Evolutionary conservation across 371 early-diverging fungal genomes (phyloP).

Genomic region (Mortierella sp.): DNA sequence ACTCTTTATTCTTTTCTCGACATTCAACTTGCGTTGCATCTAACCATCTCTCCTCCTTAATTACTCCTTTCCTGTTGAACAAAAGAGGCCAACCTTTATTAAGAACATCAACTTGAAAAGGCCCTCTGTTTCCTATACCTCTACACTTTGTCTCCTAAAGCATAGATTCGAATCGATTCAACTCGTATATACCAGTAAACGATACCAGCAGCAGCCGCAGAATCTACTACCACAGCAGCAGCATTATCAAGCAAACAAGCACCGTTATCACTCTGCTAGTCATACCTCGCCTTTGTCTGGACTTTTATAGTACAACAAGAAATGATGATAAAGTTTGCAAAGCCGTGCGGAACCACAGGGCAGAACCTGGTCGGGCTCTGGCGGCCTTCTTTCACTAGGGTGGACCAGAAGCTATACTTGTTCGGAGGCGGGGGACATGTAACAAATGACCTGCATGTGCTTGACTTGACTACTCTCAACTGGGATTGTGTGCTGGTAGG

Average conservation of each 20-base stretch:
- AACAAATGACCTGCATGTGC: slow-evolving; percentile 69
- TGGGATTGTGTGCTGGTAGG: slow-evolving; percentile 55
- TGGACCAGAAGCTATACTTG: slow-evolving; percentile 68
- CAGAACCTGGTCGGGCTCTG: slow-evolving; percentile 74
- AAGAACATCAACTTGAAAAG: no score
- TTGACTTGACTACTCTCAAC: slow-evolving; percentile 60
- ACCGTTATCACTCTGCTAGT: not conserved
- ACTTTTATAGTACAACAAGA: slow-evolving; percentile 21
- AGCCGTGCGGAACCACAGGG: slow-evolving; percentile 67
- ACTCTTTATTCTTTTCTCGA: not conserved
- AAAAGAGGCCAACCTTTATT: no score
- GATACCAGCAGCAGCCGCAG: no score
- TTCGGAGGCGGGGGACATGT: slow-evolving; percentile 75
- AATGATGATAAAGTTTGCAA: slow-evolving; percentile 62
- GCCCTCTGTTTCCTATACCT: no score
- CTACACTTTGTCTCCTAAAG: no score
- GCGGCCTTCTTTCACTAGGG: slow-evolving; percentile 74
- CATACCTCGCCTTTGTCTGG: slow-evolving; percentile 1
- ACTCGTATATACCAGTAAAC: no score
- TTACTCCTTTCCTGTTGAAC: not conserved
- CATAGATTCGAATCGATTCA: no score
- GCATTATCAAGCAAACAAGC: not conserved
- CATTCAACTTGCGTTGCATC: not conserved
- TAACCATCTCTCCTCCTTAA: not conserved
- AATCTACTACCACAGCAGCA: no score